Conservation (phyloP, 2,329 filamentous ascomycete species). For the Ustulina deusta region DNA sequence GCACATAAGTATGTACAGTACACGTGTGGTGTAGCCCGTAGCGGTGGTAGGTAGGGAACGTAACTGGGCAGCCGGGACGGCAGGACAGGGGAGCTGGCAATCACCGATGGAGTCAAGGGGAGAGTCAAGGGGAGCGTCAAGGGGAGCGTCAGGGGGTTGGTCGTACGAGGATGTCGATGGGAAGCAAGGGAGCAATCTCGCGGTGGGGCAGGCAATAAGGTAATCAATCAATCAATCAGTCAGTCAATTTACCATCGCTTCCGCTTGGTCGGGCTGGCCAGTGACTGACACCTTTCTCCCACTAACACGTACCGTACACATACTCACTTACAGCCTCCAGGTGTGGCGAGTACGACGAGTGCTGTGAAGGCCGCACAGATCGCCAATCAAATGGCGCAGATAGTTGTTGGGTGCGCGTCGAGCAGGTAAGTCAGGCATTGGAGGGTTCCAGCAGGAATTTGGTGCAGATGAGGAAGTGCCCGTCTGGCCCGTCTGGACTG, state of each 20-base stretch:
- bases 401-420: background rate
- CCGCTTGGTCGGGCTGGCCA: conserved; percentile 23
- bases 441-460: conserved; percentile 9
- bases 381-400: conserved; percentile 14
- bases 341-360: background rate
- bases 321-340: background rate
- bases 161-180: background rate
- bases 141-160: background rate
- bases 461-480: background rate
- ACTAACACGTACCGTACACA: too few species aligned
- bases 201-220: conserved; percentile 22
- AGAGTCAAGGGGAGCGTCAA: too few species aligned
- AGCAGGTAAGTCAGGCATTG: background rate
- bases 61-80: background rate
- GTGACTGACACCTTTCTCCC: background rate
- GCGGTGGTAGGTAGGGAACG: background rate
- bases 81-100: conserved; percentile 27
- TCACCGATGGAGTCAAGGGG: conserved; percentile 17
- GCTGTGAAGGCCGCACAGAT: conserved; percentile 18
- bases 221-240: conserved; percentile 13
- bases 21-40: conserved; percentile 12
- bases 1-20: background rate
- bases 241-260: background rate
- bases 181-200: conserved; percentile 13
- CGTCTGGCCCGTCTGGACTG: background rate